phyloP scores from a whole-genome alignment of 2,329 filamentous ascomycete species.

The Calonectria montana region DNA sequence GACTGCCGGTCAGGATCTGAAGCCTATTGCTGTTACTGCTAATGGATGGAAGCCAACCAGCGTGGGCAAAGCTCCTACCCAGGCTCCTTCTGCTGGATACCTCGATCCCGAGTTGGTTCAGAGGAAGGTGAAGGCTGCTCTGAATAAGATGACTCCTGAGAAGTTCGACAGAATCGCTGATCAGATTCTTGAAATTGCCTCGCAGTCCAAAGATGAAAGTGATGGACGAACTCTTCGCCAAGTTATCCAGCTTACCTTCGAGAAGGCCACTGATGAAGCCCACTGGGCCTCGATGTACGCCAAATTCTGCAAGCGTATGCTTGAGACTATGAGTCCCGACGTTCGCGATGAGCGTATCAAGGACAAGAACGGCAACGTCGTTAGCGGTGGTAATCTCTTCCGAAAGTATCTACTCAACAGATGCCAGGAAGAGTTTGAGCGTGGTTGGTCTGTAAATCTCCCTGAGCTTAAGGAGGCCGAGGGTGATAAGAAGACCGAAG shows the following conservation, averaged over 20 bases:
- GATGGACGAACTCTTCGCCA: conserved; percentile 96
- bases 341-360: conserved; percentile 96
- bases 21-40: conserved; percentile 78
- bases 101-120: conserved; percentile 95
- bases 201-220: conserved; percentile 93
- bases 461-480: conserved; percentile 80
- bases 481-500: conserved; percentile 67
- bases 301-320: conserved; percentile 97
- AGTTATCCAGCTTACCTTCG: conserved; percentile 98
- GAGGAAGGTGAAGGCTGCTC: conserved; percentile 96
- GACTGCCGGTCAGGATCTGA: conserved; percentile 83
- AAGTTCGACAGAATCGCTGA: conserved; percentile 97
- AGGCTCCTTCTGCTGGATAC: conserved; percentile 61
- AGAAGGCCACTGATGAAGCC: conserved; percentile 98
- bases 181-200: conserved; percentile 91
- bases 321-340: conserved; percentile 92
- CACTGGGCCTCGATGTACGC: conserved; percentile 99
- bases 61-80: conserved; percentile 59
- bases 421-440: conserved; percentile 98
- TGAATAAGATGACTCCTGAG: conserved; percentile 99
- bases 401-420: conserved; percentile 98
- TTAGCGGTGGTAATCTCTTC: conserved; percentile 94
- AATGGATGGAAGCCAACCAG: conserved; percentile 92
- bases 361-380: conserved; percentile 88
- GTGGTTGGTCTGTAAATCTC: conserved; percentile 93